Evolutionary conservation across 345 rosid species (phyloP), one percentile per base, ranked within the genome.

Genomic region (Melastoma malabathricum): DNA sequence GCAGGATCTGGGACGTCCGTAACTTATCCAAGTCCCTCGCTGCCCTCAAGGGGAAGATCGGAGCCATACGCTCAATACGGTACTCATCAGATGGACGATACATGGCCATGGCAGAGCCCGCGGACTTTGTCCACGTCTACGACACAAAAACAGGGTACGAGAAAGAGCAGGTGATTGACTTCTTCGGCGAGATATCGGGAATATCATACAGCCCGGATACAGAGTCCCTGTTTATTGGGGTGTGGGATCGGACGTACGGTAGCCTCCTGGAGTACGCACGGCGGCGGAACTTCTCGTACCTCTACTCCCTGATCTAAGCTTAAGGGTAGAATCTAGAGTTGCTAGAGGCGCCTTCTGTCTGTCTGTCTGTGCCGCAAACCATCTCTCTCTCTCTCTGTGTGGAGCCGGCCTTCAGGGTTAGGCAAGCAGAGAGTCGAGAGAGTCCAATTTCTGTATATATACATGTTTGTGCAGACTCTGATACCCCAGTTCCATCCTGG

Each of bases 181-280:
- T 85, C 66, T 85, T 85, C 17, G 95, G 95, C 6, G 95, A 85
- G 72, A 77, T 85, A 29, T 82, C 90, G 0, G 95, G 95, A 29
- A 69, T 85, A 47, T 77, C 90, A 16, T 85, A 75, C 64, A 85
- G 95, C 57, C 90, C 95, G 0, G 90, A 82, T 60, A 70, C 90
- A 0, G 95, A 85, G 49, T 75, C 87, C 13, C 90, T 85, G 34
- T 85, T 73, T 51, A 56, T 85, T 12, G 95, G 95, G 44, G 84
- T 85, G 49, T 82, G 90, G 87, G 95, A 85, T 67, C 81, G 90
- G 47, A 80, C 87, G 18, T 85, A 85, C 47, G 87, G 90, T 39
- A 80, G 95, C 79, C 90, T 85, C 55, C 74, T 85, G 18, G 84
- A 85, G 71, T 85, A 79, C 47, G 76, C 75, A 10, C 81, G 95